Evolutionary conservation across 352 stramenopile species (phyloP), one percentile per base, ranked within the genome.

Genomic region (Globisporangium solare): DNA sequence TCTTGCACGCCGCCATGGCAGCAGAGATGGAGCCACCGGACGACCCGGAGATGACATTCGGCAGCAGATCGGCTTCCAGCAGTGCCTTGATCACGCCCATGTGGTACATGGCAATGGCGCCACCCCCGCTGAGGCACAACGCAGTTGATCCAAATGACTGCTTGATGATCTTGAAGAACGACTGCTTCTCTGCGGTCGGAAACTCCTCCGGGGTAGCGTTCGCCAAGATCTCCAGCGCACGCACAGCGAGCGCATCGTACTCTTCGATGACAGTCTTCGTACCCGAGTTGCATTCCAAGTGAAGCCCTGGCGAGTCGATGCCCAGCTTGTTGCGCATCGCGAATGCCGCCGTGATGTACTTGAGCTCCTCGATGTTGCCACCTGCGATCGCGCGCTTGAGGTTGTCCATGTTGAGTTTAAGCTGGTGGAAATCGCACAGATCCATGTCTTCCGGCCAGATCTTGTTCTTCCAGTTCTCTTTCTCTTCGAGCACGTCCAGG

Each of bases 91-190:
- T 88, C 11, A 97, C 89, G 27, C 94, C 94, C 60, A 97, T 82
- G 74, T 98, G 94, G 61, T 98, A 98, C 92, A 98, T 98, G 1
- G 89, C 85, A 58, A 90, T 94, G 58, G 61, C 83, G n/a, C 93
- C 92, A 15, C 93, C 94, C 46, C 93, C 94, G 13, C 79, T 95
- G 10, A 98, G 70, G 71, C 94, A 97, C 14, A 98, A 66, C 14
- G 91, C 93, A 5, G 92, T 97, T 6, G 82, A 79, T 0, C 93
- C 92, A 52, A 97, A 91, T 53, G 94, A 84, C n/a, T 86, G 71
- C 54, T 86, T 82, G 32, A 86, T 65, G 22, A 73, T 69, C 6
- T 70, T 52, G 56, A 92, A 88, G 41, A 86, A 89, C 1, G 49
- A 47, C 27, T 62, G 31, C 48, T 84, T 89, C 40, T 90, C 71